A percentile compares a stretch with the other conserved stretches of the same genome.
Evolutionary conservation across 805 yeast genomes (phyloP).

Genomic region (Starmerella geochares): DNA sequence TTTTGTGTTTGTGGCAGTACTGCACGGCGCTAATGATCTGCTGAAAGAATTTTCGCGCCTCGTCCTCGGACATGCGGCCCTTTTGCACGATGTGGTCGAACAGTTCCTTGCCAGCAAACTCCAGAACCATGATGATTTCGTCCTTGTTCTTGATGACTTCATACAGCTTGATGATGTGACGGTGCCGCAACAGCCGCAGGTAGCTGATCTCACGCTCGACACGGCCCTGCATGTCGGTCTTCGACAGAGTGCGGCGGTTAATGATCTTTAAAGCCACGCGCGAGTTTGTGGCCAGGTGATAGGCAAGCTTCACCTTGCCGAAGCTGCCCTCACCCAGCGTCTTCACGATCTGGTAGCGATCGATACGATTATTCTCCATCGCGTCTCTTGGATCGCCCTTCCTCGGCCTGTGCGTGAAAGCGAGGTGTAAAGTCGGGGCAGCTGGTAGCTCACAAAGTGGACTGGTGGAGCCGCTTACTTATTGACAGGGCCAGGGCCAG

Average conservation of each 20-base stretch:
- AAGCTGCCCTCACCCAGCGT: conserved; percentile 94
- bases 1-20: conserved; percentile 91
- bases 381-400: neutral
- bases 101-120: conserved; percentile 90
- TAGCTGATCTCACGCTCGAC: conserved; percentile 91
- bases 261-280: conserved; percentile 88
- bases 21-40: conserved; percentile 95
- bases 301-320: conserved; percentile 88
- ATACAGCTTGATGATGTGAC: conserved; percentile 88
- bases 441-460: neutral
- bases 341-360: conserved; percentile 85
- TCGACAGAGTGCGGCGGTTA: conserved; percentile 82
- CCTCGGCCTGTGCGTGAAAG: neutral
- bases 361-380: conserved; percentile 43
- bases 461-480: neutral
- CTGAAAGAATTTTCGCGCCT: conserved; percentile 87
- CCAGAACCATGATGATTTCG: conserved; percentile 95
- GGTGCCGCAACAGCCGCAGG: conserved; percentile 77
- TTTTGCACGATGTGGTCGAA: conserved; percentile 91
- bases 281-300: conserved; percentile 82
- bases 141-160: conserved; percentile 93
- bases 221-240: conserved; percentile 94
- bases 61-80: conserved; percentile 84
- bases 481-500: neutral
- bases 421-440: neutral